Evolutionary conservation across 1,139 yeast species (phyloP), one percentile per base, ranked within the genome.

Genomic region (Citeromyces hawaiiensis): DNA sequence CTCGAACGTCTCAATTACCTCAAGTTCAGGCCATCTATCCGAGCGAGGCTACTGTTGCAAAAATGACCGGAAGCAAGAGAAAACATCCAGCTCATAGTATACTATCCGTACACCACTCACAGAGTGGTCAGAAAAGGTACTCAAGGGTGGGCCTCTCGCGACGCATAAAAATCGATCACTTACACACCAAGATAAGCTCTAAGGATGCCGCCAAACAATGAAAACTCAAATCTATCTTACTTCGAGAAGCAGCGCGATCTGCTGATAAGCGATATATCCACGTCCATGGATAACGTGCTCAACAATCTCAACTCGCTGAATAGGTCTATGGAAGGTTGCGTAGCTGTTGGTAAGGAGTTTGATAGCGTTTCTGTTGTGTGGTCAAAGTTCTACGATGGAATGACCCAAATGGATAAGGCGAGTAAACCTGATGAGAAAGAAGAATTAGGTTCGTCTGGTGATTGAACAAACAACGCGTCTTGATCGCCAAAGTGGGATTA

Each of bases 271-370:
- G 69, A 66, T 39, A 64, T 67, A 27, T 52, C 63, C 4, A 35
- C 44, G 48, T 62, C 70, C 18, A 65, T 72, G 71, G 76, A 71
- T 42, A 59, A 68, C 2, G 71, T 72, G 7, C 52, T 72, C 40
- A 63, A 66, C 47, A 70, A 68, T 44, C 51, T 72, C 39, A 70
- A 68, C 48, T 62, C 70, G 35, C 53, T 72, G 38, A 72, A 72
- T 47, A 60, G 73, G 37, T 66, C 76, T 1, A 50, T 72, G 36
- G 74, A 70, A 44, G 69, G 66, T 19, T 64, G 70, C 2, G 61
- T 69, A 14, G 71, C 72, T 2, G 74, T 72, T 5, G 77, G 78
- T 2, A 66, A 66, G 45, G 77, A 71, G 45, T 72, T 72, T 44
- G 73, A 71, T 40, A 59, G 63, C 27, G 72, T 71, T 11, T 60